A percentile compares a stretch with the other conserved stretches of the same genome.
Evolutionary conservation across 2,329 filamentous ascomycete genomes (phyloP).

Genomic region (Cladosporium sp.): DNA sequence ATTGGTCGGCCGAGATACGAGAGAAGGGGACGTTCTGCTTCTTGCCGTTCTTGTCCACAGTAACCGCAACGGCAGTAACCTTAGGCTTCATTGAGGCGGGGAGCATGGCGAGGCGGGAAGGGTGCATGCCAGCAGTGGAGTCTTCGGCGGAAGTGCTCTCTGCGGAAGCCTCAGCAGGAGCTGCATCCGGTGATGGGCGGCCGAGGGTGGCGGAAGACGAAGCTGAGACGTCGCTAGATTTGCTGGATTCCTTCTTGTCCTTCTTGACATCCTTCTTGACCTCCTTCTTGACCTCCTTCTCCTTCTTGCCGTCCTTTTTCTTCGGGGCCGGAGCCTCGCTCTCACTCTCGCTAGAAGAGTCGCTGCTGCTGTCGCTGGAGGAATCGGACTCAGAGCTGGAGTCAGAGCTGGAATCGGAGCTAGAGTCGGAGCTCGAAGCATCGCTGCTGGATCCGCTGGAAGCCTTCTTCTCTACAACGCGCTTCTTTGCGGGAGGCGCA

Average conservation of each 20-base stretch:
- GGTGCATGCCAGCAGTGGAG: conserved; percentile 33
- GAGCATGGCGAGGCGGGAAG: conserved; percentile 29
- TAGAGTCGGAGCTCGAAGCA: conserved; percentile 2
- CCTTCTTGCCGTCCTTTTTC: conserved; percentile 18
- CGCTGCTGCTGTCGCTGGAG: conserved; percentile 27
- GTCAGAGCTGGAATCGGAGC: conserved; percentile 9
- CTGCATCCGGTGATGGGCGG: conserved; percentile 15
- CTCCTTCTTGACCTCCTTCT: conserved; percentile 10
- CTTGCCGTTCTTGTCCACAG: conserved; percentile 38
- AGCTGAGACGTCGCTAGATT: conserved; percentile 33
- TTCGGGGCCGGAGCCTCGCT: conserved; percentile 14
- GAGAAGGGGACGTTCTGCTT: conserved; percentile 68
- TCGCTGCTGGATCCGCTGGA: conserved; percentile 13
- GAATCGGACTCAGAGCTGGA: conserved; percentile 46
- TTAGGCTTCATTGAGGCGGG: conserved; percentile 7
- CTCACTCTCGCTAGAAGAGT: conserved; percentile 16
- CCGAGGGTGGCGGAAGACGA: conserved; percentile 32
- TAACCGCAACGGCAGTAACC: background rate
- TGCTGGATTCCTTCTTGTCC: conserved; percentile 34
- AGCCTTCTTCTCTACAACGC: conserved; percentile 19
- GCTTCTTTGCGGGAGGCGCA: conserved; percentile 29
- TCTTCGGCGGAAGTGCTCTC: conserved; percentile 31
- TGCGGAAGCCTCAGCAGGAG: background rate
- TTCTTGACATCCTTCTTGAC: conserved; percentile 19
- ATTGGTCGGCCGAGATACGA: conserved; percentile 65